phyloP scores from a whole-genome alignment of 148 eudicot genomes.

The Rhododendron ovatum region DNA sequence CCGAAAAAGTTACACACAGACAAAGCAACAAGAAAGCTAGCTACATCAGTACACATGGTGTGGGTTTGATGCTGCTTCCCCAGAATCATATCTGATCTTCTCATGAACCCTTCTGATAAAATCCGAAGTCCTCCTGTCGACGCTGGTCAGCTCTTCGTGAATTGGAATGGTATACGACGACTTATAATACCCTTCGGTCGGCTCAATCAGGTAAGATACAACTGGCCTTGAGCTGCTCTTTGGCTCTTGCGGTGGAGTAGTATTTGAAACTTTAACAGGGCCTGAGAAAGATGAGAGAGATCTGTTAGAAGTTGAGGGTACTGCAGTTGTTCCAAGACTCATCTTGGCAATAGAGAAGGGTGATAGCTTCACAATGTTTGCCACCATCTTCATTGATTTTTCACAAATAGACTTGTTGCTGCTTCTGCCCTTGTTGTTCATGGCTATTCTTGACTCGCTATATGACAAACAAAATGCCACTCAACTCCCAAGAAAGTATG shows the following conservation, averaged over 20 bases:
- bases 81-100: constrained; percentile 13
- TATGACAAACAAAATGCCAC: neutral
- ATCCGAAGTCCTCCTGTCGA: constrained; percentile 17
- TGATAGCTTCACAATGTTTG: constrained; percentile 20
- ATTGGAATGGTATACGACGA: neutral
- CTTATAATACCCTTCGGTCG: neutral
- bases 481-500: neutral
- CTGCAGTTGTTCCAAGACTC: constrained; percentile 12
- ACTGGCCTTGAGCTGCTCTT: constrained; percentile 16
- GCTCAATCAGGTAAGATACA: constrained; percentile 13
- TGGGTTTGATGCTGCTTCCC: constrained; percentile 4
- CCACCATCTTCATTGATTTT: constrained; percentile 26
- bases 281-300: neutral
- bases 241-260: constrained; percentile 11
- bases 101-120: constrained; percentile 26
- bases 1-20: neutral
- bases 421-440: constrained; percentile 17
- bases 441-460: neutral
- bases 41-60: constrained; percentile 11
- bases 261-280: neutral
- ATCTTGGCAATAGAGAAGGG: constrained; percentile 21
- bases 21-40: too few species aligned
- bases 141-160: constrained; percentile 8
- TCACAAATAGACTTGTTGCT: constrained; percentile 22
- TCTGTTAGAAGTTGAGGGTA: constrained; percentile 2